These are phyloP conservation scores for Ophiostoma sp. DNA, from an alignment of 2,329 filamentous ascomycete species.

Conservation along the genomic window DNA sequence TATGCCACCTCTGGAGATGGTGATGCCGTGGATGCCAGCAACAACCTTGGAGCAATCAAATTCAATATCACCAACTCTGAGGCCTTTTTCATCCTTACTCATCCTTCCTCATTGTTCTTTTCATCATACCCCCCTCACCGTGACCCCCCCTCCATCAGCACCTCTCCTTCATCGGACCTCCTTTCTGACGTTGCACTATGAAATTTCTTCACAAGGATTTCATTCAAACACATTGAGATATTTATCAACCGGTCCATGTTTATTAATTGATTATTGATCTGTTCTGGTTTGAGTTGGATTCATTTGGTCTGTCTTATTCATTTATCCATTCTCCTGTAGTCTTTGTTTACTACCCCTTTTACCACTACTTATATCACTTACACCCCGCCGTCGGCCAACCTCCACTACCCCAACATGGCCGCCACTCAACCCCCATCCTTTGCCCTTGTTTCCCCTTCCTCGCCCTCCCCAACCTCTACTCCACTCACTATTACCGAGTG, in stretches of 20 bases:
- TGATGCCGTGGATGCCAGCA: neutral
- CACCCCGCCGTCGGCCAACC: conserved; percentile 7
- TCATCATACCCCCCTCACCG: neutral
- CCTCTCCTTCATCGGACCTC: conserved; percentile 6
- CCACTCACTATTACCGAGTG: conserved; percentile 4
- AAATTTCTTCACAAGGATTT: neutral
- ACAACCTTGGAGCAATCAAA: neutral
- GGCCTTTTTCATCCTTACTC: neutral
- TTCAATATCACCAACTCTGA: neutral
- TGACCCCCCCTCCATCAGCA: neutral
- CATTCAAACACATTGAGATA: neutral
- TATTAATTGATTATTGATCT: no score
- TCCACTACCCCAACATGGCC: conserved; percentile 8
- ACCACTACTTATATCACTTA: neutral
- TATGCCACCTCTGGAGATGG: neutral
- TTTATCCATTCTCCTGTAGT: neutral
- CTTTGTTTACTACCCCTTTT: neutral
- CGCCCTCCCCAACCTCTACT: neutral
- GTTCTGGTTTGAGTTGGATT: no score
- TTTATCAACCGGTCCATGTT: neutral
- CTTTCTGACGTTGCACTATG: neutral
- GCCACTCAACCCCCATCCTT: neutral
- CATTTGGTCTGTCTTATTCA: neutral
- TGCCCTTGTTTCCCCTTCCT: neutral
- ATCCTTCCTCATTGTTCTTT: no score